Conservation (phyloP, 768 basidiomycete species). For the Boletus patriciae region DNA sequence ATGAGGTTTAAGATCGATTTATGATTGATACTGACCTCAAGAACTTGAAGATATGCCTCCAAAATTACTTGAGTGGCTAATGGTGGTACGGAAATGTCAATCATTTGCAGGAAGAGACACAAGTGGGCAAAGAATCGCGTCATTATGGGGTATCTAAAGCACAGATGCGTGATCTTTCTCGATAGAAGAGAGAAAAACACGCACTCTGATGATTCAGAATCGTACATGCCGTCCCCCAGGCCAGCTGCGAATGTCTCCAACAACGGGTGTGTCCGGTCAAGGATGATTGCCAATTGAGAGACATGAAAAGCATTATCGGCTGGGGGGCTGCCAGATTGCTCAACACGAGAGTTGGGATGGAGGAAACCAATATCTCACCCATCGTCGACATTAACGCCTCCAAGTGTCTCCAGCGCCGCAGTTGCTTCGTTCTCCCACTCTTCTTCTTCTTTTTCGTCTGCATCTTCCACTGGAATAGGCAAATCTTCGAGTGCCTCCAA, state of each 20-base stretch:
- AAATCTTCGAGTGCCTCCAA: slow-evolving; percentile 45
- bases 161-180: slow-evolving; percentile 1
- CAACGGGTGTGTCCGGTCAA: slow-evolving; percentile 64
- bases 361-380: slow-evolving; percentile 46
- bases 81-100: slow-evolving; percentile 71
- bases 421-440: slow-evolving; percentile 69
- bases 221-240: slow-evolving; percentile 51
- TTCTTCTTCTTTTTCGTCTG: slow-evolving; percentile 44
- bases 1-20: not conserved
- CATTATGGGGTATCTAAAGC: slow-evolving; percentile 61
- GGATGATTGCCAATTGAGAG: slow-evolving; percentile 77
- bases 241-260: slow-evolving; percentile 67
- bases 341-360: not conserved
- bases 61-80: slow-evolving; percentile 77
- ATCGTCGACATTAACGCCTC: slow-evolving; percentile 58
- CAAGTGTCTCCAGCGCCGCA: slow-evolving; percentile 55
- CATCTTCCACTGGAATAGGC: slow-evolving; percentile 22
- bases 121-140: slow-evolving; percentile 93
- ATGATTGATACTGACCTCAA: slow-evolving; percentile 57
- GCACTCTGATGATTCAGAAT: slow-evolving; percentile 54
- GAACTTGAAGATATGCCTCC: slow-evolving; percentile 83
- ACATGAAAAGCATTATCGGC: slow-evolving; percentile 79
- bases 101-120: slow-evolving; percentile 83
- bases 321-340: slow-evolving; percentile 42
- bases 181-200: slow-evolving; percentile 25